Percentiles rank a stretch among this genome's conserved stretches.
phyloP scores from a whole-genome alignment of 1,139 yeast genomes.

The Geotrichum citri-aurantii region DNA sequence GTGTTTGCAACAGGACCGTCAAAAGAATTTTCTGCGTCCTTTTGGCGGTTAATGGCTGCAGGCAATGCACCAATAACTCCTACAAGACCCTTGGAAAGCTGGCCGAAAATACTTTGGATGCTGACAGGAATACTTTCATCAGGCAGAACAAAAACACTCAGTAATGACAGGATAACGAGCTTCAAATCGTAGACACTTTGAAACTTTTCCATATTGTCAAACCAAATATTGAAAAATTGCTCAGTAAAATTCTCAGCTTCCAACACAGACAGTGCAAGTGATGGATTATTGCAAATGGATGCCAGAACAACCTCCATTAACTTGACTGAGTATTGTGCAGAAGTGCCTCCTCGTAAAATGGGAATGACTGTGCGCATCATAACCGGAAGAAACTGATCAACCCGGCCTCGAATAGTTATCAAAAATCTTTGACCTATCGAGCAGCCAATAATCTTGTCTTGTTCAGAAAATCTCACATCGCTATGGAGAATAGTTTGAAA shows the following conservation, averaged over 20 bases:
- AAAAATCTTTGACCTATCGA: constrained; percentile 53
- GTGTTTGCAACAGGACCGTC: constrained; percentile 34
- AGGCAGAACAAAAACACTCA: constrained; percentile 44
- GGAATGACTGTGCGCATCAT: constrained; percentile 37
- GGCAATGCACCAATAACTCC: constrained; percentile 58
- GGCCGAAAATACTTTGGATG: constrained; percentile 32
- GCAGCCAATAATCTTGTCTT: constrained; percentile 48
- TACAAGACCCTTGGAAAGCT: constrained; percentile 47
- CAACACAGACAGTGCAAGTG: constrained; percentile 49
- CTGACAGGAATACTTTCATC: constrained; percentile 37
- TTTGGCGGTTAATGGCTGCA: constrained; percentile 57
- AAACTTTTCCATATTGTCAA: constrained; percentile 49
- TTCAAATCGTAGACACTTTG: constrained; percentile 80
- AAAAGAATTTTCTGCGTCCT: constrained; percentile 54
- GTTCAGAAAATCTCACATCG: constrained; percentile 42
- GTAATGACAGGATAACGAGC: constrained; percentile 60
- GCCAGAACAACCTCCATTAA: constrained; percentile 61
- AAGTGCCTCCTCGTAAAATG: constrained; percentile 24
- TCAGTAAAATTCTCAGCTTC: constrained; percentile 44
- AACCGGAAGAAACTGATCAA: constrained; percentile 40
- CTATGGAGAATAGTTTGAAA: constrained; percentile 36
- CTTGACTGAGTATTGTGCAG: constrained; percentile 47
- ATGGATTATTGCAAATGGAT: constrained; percentile 57
- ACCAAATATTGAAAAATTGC: constrained; percentile 63
- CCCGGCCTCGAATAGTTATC: constrained; percentile 40